Evolutionary conservation across 2,329 filamentous ascomycete genomes (phyloP).

Genomic region (Raffaelea ambrosiae): DNA sequence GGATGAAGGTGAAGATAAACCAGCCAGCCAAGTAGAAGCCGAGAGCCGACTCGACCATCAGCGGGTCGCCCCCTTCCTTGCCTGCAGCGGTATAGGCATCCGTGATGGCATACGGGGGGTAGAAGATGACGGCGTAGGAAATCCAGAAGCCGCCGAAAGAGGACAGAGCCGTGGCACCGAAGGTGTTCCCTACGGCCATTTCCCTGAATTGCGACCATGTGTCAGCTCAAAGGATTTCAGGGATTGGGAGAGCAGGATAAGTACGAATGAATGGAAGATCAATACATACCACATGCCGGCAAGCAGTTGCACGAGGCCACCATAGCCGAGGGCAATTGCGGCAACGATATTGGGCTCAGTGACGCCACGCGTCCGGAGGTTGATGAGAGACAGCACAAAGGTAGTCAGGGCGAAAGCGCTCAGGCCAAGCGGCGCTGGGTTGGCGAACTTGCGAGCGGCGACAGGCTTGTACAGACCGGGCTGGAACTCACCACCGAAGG

Average conservation of each 20-base stretch:
- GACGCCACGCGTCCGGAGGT: constrained; percentile 56
- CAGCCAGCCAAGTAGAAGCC: constrained; percentile 71
- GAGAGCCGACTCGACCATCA: constrained; percentile 49
- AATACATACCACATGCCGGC: constrained; percentile 76
- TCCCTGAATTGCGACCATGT: constrained; percentile 45
- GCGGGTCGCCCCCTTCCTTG: constrained; percentile 22
- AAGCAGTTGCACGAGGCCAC: constrained; percentile 68
- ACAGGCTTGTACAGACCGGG: constrained; percentile 57
- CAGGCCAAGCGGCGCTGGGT: constrained; percentile 70
- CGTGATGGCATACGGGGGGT: constrained; percentile 48
- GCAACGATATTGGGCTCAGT: constrained; percentile 57
- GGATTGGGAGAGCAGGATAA: too few relatives aligned
- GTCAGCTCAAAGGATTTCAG: too few relatives aligned
- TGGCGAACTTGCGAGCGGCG: constrained; percentile 65
- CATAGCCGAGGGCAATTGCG: constrained; percentile 63
- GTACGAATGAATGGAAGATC: neutral
- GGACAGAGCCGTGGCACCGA: constrained; percentile 71
- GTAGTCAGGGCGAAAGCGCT: constrained; percentile 75
- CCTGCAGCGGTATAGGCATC: constrained; percentile 31
- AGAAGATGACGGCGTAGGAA: constrained; percentile 62
- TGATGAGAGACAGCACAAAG: constrained; percentile 68
- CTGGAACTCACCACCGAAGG: constrained; percentile 67
- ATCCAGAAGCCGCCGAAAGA: constrained; percentile 85
- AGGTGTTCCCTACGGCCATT: constrained; percentile 81
- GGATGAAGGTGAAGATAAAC: constrained; percentile 76